A percentile compares a stretch with the other conserved stretches of the same genome.
These are phyloP conservation scores for Neonectria magnoliae DNA, from an alignment of 2,329 filamentous ascomycete genomes.

Conservation along the genomic window DNA sequence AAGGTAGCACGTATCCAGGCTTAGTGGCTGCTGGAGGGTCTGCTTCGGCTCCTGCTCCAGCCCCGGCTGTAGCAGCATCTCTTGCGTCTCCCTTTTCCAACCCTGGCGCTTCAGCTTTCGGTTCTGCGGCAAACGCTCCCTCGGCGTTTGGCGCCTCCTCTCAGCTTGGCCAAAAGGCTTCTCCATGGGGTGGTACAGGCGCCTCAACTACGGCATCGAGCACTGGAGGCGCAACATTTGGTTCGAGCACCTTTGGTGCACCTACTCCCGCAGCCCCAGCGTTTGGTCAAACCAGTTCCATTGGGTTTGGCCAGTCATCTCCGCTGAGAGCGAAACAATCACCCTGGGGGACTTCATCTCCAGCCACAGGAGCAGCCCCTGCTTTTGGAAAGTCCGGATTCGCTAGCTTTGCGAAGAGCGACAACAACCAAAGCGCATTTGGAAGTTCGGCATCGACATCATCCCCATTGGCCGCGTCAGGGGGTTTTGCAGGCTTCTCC, in stretches of 20 bases:
- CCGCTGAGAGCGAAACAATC: slow-evolving; percentile 60
- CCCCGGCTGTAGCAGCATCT: slow-evolving; percentile 40
- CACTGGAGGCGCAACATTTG: slow-evolving; percentile 53
- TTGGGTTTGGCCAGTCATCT: slow-evolving; percentile 65
- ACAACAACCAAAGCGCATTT: slow-evolving; percentile 50
- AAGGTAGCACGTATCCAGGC: slow-evolving; percentile 77
- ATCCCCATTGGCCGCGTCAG: slow-evolving; percentile 46
- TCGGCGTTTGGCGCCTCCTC: slow-evolving; percentile 60
- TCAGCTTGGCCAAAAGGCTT: slow-evolving; percentile 61
- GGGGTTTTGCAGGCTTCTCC: slow-evolving; percentile 66
- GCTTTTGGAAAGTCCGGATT: slow-evolving; percentile 67
- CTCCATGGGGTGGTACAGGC: slow-evolving; percentile 59
- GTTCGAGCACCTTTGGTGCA: slow-evolving; percentile 56
- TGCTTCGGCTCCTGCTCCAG: slow-evolving; percentile 42
- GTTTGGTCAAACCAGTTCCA: slow-evolving; percentile 60
- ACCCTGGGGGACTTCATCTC: slow-evolving; percentile 58
- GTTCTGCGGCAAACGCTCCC: slow-evolving; percentile 48
- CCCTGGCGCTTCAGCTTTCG: slow-evolving; percentile 52
- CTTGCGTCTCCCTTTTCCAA: slow-evolving; percentile 47
- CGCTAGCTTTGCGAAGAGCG: slow-evolving; percentile 52
- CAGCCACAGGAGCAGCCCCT: slow-evolving; percentile 45
- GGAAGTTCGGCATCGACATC: slow-evolving; percentile 43
- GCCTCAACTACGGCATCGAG: slow-evolving; percentile 45
- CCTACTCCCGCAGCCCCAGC: slow-evolving; percentile 52
- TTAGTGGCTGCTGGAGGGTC: slow-evolving; percentile 62